Evolutionary conservation across 805 yeast genomes (phyloP).

Genomic region (Yarrowia sp.): DNA sequence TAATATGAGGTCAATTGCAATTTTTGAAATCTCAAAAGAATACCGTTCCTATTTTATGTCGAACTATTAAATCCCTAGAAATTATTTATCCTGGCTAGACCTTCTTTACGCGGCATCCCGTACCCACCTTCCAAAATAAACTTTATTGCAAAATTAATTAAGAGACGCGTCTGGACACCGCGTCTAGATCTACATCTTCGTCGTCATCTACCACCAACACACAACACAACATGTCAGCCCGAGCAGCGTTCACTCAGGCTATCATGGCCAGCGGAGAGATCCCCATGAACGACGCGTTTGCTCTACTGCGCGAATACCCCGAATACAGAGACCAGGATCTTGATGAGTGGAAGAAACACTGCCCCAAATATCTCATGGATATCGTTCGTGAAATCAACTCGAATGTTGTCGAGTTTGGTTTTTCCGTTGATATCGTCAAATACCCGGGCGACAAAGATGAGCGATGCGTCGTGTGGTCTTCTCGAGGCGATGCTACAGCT

Average conservation of each 20-base stretch:
- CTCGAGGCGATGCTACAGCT: background rate
- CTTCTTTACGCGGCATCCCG: too few species aligned
- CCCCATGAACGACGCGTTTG: background rate
- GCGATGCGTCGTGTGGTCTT: background rate
- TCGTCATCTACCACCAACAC: background rate
- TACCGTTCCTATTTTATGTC: too few species aligned
- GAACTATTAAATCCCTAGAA: too few species aligned
- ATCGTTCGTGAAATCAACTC: background rate
- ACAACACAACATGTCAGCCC: constrained; percentile 41
- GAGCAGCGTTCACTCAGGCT: constrained; percentile 16
- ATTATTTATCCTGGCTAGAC: too few species aligned
- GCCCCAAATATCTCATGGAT: background rate
- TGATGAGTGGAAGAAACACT: background rate
- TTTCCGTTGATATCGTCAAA: background rate
- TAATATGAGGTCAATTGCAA: too few species aligned
- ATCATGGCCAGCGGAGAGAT: constrained; percentile 2
- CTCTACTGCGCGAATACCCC: constrained; percentile 1
- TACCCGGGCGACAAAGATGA: background rate
- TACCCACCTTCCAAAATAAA: too few species aligned
- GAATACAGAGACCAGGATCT: background rate
- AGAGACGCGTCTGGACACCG: too few species aligned
- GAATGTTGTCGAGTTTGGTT: background rate
- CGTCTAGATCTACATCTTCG: too few species aligned
- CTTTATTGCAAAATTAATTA: too few species aligned
- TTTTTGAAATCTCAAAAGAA: too few species aligned